Evolutionary conservation across 2,329 filamentous ascomycete species (phyloP), one percentile per base, ranked within the genome.

Genomic region (Phialophora expanda): DNA sequence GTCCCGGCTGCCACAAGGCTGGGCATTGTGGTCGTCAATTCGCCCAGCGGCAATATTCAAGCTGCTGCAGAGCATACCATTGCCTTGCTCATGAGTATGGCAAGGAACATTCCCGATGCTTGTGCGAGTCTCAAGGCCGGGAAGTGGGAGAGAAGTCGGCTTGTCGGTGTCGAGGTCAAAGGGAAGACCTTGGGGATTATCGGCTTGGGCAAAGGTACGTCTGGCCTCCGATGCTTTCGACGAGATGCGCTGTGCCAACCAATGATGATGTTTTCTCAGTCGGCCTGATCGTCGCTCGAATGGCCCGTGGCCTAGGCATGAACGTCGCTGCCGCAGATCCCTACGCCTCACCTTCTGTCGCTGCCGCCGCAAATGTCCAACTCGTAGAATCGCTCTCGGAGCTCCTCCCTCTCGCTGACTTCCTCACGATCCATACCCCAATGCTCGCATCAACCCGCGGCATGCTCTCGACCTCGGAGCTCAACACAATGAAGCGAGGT

Each of bases 1-100:
- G 88, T 94, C 0, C 81, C 86, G 38, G 86, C 87, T 7, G 91
- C 91, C 2, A 94, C 90, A 0, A 82, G 85, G 46, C 82, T 87
- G 61, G 91, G 91, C 22, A 88, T 94, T 66, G 88, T 93, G 58
- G 91, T 95, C 1, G 88, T 94, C 62, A 95, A 94, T 76, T 90
- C 87, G 28, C 91, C 91, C 0, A 86, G 86, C 20, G 91, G 91
- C 1, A 95, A 95, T 74, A 92, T 93, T 71, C 86, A 90, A 64
- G 91, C 91, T 0, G 91, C 91, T 0, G 90, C 90, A 0, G 90
- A 93, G 74, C 90, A 93, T 73, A 92, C 90, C 0, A 85, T 93
- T 61, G 88, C 88, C 61, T 81, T 95, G 50, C 81, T 94, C 64
- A 86, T 95, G 77, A 87, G 90, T 0, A 87, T 89, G 62, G 90